Conservation (phyloP, 2,329 filamentous ascomycete species). For the Fusarium tuaranense region DNA sequence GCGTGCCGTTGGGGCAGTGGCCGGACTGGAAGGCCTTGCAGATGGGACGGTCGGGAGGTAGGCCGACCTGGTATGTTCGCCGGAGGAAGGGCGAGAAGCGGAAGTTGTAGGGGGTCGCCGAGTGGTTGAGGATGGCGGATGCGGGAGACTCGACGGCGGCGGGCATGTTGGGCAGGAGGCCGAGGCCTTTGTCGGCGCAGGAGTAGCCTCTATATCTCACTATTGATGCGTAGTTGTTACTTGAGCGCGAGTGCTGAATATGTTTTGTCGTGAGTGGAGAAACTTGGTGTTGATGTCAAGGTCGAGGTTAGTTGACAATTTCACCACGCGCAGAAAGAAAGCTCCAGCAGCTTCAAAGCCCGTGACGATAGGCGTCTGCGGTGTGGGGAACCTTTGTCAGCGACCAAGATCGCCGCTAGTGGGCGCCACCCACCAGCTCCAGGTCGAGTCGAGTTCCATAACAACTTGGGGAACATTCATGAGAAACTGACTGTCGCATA, state of each 20-base stretch:
- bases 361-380: conserved; percentile 7
- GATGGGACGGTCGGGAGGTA: conserved; percentile 80
- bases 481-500: background rate
- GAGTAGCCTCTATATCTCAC: background rate
- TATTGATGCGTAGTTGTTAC: background rate
- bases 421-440: background rate
- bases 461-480: background rate
- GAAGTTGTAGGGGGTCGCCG: conserved; percentile 74
- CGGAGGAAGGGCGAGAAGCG: conserved; percentile 88
- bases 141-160: conserved; percentile 46
- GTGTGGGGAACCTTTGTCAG: conserved; percentile 33
- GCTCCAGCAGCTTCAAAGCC: conserved; percentile 31
- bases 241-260: background rate
- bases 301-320: conserved; percentile 10
- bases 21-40: conserved; percentile 90
- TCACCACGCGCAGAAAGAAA: conserved; percentile 21
- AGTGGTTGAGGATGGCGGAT: conserved; percentile 67
- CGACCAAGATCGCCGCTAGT: conserved; percentile 18
- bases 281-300: conserved; percentile 16
- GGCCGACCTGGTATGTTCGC: conserved; percentile 84
- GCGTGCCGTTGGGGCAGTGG: conserved; percentile 86
- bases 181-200: conserved; percentile 1
- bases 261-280: background rate
- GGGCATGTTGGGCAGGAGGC: conserved; percentile 45
- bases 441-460: background rate